Evolutionary conservation across 148 eudicot genomes (phyloP).

Genomic region (Dianthus caryophyllus): DNA sequence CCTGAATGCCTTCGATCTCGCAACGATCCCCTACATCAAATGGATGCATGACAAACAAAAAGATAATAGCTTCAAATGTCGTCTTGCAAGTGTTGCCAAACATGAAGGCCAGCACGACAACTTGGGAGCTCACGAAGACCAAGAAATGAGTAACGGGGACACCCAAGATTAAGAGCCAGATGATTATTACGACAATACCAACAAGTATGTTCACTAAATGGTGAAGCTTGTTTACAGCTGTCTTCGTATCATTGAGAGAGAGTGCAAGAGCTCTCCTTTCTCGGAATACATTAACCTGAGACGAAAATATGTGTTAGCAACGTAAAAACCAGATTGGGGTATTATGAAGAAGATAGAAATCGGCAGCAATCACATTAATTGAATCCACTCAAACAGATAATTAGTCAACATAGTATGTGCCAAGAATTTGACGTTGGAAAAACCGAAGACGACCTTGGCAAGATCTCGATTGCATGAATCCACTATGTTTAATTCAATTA

Average conservation of each 20-base stretch:
- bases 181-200: conserved; percentile 35
- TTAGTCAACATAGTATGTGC: not conserved
- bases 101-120: conserved; percentile 55
- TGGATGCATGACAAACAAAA: conserved; percentile 56
- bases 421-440: not conserved
- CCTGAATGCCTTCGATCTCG: conserved; percentile 61
- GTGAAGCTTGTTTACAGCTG: conserved; percentile 75
- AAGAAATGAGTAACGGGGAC: conserved; percentile 60
- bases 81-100: conserved; percentile 79
- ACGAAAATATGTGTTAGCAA: not conserved
- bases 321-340: not conserved
- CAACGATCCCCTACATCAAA: conserved; percentile 35
- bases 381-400: not conserved
- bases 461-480: not conserved
- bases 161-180: conserved; percentile 68
- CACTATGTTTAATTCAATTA: not conserved
- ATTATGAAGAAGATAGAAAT: not conserved
- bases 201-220: conserved; percentile 52
- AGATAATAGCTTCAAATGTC: conserved; percentile 80
- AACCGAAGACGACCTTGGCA: not conserved
- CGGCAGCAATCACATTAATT: too few species aligned
- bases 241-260: conserved; percentile 78
- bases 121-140: conserved; percentile 58
- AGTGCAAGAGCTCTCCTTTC: conserved; percentile 78
- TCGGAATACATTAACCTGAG: conserved; percentile 64